Evolutionary conservation across 371 early-diverging fungal species (phyloP), one percentile per base, ranked within the genome.

Genomic region (Massospora cicadina): DNA sequence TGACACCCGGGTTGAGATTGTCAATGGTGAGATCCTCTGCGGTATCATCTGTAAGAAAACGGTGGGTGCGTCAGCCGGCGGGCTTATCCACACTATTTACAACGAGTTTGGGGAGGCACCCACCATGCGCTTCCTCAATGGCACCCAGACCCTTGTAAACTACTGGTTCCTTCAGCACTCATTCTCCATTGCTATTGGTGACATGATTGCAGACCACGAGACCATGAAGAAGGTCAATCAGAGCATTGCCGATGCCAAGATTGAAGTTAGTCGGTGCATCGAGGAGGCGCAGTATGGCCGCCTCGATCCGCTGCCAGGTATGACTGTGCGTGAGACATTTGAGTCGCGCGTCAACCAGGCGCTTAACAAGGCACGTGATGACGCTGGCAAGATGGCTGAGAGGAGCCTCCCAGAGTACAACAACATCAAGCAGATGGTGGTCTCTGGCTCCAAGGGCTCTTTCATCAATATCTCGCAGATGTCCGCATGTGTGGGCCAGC

Each of bases 401-500:
- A 81, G 81, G 66, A 86, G 83, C 68, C 81, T 99, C 69, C 87
- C 87, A 70, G 87, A 88, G 68, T 82, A 83, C 68, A 99, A 99
- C 83, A 98, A 98, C 75, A 91, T 98, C 66, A 93, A 93, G 68
- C 91, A 94, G 72, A 99, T 99, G 99, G 96, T 97, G 31, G 82
- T 93, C 53, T 83, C 99, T 31, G 99, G 99, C 66, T 93, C 95
- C 28, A 99, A 99, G 77, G 99, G 99, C 64, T 93, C 93, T 29
- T 90, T 85, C 69, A 94, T 99, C 70, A 99, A 99, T 72, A 91
- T 99, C 60, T 95, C 98, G 26, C 99, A 99, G 78, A 96, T 99
- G 90, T 84, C 95, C 57, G 98, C 98, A 29, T 95, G 95, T 88
- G 98, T 99, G 54, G 99, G 99, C 55, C 99, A 99, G 77, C 99